phyloP scores from a whole-genome alignment of 2,329 filamentous ascomycete species.

The Alternaria gaisen region DNA sequence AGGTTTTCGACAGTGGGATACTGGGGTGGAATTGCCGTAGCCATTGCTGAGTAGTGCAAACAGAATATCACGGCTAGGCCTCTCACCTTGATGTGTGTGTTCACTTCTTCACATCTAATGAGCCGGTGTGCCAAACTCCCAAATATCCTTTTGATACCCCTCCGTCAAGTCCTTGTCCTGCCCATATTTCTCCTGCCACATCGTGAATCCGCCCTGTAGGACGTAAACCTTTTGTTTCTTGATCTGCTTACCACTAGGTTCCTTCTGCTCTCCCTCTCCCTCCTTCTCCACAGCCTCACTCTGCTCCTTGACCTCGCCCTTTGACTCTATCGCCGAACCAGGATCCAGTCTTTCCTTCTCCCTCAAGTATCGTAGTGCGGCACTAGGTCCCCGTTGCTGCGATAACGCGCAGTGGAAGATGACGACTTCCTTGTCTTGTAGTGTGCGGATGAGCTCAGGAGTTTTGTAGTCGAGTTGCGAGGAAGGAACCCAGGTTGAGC shows the following conservation, averaged over 20 bases:
- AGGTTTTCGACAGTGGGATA: no score
- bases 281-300: slow-evolving; percentile 29
- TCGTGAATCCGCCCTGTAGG: slow-evolving; percentile 82
- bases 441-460: slow-evolving; percentile 80
- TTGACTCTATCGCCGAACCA: slow-evolving; percentile 25
- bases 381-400: slow-evolving; percentile 87
- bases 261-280: slow-evolving; percentile 28
- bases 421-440: slow-evolving; percentile 80
- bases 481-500: slow-evolving; percentile 78
- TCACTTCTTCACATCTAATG: not conserved
- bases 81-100: not conserved
- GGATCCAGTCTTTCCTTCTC: slow-evolving; percentile 67
- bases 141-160: slow-evolving; percentile 83
- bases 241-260: slow-evolving; percentile 4
- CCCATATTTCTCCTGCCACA: slow-evolving; percentile 88
- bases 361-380: slow-evolving; percentile 80
- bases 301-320: slow-evolving; percentile 27
- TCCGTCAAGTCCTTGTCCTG: slow-evolving; percentile 83
- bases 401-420: slow-evolving; percentile 95
- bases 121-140: slow-evolving; percentile 64
- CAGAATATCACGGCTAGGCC: not conserved
- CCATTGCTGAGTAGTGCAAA: not conserved
- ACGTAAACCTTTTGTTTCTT: slow-evolving; percentile 77
- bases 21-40: not conserved
- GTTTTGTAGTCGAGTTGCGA: slow-evolving; percentile 76